Evolutionary conservation across 768 basidiomycete genomes (phyloP), one percentile per base, ranked within the genome.

Genomic region (Lentinula sp.): DNA sequence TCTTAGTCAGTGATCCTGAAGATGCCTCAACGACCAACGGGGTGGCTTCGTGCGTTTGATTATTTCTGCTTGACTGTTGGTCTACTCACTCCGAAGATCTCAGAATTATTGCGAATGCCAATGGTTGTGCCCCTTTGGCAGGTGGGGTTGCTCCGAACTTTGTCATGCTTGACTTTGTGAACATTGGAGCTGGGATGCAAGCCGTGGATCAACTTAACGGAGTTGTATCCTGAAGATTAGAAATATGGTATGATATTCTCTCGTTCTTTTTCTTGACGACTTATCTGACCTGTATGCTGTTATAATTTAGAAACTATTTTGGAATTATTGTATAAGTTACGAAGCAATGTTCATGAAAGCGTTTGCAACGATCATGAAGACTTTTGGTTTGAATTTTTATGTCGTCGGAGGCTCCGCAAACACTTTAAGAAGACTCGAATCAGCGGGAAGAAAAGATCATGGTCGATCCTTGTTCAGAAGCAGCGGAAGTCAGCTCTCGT

Each of bases 131-230:
- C 2, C 70, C 71, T 1, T 71, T 80, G 51, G 70, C 75, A 3
- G 73, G 70, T 10, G 75, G 75, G 5, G 68, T 73, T 6, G 70
- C 73, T 4, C 79, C 81, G 2, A 80, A 76, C 68, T 82, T 80
- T 61, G 74, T 83, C 15, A 71, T 83, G 58, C 68, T 82, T 60
- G 81, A 82, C 67, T 83, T 71, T 61, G 76, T 81, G 37, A 71
- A 80, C 65, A 55, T 76, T 31, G 81, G 80, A 7, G 59, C 78
- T 52, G 76, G 75, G 2, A 66, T 74, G 59, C 64, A 67, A 34
- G 75, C 76, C 0, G 80, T 76, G 5, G 70, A 76, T 56, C 65
- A 65, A 62, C 65, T 82, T 60, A 80, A 82, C 59, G 78, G 77
- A 55, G 67, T 68, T 46, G 37, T 45, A 31, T 59, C 40, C 4